Evolutionary conservation across 768 basidiomycete genomes (phyloP).

Genomic region (Amanita pallidorosea): DNA sequence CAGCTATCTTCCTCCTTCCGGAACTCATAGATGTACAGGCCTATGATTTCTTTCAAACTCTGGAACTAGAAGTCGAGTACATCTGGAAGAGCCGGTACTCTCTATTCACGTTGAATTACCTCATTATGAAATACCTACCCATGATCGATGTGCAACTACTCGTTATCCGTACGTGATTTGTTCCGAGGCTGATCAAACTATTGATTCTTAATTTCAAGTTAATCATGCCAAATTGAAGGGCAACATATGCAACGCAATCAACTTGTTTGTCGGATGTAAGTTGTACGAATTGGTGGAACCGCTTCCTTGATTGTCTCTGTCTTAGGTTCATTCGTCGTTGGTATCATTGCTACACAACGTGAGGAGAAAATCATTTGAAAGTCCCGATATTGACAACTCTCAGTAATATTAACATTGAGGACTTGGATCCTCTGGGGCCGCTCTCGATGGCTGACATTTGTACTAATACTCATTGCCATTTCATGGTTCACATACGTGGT

Average conservation of each 20-base stretch:
- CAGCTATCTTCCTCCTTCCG: background rate
- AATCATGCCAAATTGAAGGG: background rate
- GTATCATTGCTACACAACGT: background rate
- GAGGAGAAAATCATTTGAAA: background rate
- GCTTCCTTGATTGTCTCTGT: background rate
- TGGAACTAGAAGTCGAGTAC: slow-evolving; percentile 12
- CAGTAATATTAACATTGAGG: slow-evolving; percentile 3
- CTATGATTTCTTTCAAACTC: slow-evolving; percentile 16
- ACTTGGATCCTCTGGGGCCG: background rate
- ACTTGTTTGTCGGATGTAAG: background rate
- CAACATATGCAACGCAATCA: background rate
- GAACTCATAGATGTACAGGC: background rate
- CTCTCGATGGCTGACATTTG: background rate
- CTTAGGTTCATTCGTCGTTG: background rate
- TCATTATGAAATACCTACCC: slow-evolving; percentile 16
- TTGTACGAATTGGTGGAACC: background rate
- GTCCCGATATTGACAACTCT: background rate
- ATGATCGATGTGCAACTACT: slow-evolving; percentile 12
- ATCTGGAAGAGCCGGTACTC: slow-evolving; percentile 15
- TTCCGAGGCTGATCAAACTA: background rate
- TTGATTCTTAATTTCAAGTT: background rate
- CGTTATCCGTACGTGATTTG: slow-evolving; percentile 10
- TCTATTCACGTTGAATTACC: slow-evolving; percentile 14
- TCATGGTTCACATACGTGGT: background rate
- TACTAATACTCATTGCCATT: background rate